These are phyloP conservation scores for Chrysoporthe austroafricana DNA, from an alignment of 2,329 filamentous ascomycete species.

Conservation along the genomic window DNA sequence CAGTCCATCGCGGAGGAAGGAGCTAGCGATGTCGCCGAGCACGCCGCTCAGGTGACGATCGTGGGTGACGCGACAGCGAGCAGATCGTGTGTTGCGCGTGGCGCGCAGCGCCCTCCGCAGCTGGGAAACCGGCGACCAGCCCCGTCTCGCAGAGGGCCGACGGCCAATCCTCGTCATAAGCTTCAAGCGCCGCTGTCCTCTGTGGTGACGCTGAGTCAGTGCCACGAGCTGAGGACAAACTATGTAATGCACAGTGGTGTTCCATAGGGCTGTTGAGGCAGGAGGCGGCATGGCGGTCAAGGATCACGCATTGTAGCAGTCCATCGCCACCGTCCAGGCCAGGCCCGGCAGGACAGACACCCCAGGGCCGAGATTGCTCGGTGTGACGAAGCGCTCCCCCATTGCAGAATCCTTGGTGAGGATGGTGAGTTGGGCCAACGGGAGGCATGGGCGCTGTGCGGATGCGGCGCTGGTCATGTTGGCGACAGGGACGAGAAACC, in stretches of 20 bases:
- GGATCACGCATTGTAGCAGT: background rate
- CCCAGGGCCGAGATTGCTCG: constrained; percentile 7
- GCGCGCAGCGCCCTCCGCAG: background rate
- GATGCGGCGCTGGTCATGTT: background rate
- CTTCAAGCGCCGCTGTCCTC: background rate
- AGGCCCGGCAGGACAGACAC: background rate
- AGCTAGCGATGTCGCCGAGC: background rate
- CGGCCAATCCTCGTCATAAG: background rate
- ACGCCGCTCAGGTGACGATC: background rate
- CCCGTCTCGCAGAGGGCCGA: background rate
- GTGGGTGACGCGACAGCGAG: background rate
- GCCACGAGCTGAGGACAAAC: background rate
- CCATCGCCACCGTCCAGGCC: background rate
- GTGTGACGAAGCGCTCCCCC: background rate
- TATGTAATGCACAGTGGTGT: background rate
- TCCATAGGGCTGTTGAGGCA: constrained; percentile 9
- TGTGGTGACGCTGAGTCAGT: constrained; percentile 1
- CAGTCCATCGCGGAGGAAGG: background rate
- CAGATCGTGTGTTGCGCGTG: background rate
- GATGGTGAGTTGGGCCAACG: background rate
- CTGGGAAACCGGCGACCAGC: background rate
- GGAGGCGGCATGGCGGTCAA: background rate
- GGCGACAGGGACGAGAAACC: constrained; percentile 15
- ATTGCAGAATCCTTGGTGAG: constrained; percentile 1
- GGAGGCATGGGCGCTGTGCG: background rate